A percentile compares a stretch with the other conserved stretches of the same genome.
These are phyloP conservation scores for Sporobolomyces pararoseus DNA, from an alignment of 768 basidiomycete genomes.

Conservation along the genomic window DNA sequence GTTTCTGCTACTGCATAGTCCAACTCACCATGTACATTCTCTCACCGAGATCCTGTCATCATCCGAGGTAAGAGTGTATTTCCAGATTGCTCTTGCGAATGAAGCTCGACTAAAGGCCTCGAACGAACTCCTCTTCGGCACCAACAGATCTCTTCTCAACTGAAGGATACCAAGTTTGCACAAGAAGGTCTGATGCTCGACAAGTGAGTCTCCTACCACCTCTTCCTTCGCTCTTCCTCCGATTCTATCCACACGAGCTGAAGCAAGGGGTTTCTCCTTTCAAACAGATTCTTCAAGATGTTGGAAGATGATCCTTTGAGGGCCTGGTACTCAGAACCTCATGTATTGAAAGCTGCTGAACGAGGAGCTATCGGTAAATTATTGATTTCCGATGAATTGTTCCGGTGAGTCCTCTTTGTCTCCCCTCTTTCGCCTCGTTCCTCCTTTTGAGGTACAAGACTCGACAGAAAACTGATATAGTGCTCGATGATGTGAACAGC, in stretches of 20 bases:
- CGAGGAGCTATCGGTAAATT: conserved; percentile 90
- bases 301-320: conserved; percentile 87
- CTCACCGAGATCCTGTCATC: conserved; percentile 89
- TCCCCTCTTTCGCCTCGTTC: too few relatives aligned
- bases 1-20: conserved; percentile 83
- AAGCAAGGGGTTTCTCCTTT: not conserved
- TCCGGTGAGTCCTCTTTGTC: conserved; percentile 59
- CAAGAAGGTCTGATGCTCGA: conserved; percentile 86
- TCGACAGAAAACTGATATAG: too few relatives aligned
- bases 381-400: conserved; percentile 89
- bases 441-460: too few relatives aligned
- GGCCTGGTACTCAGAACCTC: conserved; percentile 97
- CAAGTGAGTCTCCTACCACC: conserved; percentile 56
- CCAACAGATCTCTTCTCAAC: conserved; percentile 62
- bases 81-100: not conserved
- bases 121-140: not conserved
- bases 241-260: not conserved
- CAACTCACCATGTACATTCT: conserved; percentile 91
- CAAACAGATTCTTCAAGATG: conserved; percentile 90
- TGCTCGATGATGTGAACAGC: conserved; percentile 51
- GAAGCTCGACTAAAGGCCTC: not conserved
- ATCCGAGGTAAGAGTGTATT: conserved; percentile 65
- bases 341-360: conserved; percentile 85
- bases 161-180: conserved; percentile 95
- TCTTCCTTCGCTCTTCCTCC: not conserved